Percentiles rank a stretch among this genome's conserved stretches.
Conservation (phyloP, 2,329 filamentous ascomycete species). For the Lecanoromycetidae sp. region DNA sequence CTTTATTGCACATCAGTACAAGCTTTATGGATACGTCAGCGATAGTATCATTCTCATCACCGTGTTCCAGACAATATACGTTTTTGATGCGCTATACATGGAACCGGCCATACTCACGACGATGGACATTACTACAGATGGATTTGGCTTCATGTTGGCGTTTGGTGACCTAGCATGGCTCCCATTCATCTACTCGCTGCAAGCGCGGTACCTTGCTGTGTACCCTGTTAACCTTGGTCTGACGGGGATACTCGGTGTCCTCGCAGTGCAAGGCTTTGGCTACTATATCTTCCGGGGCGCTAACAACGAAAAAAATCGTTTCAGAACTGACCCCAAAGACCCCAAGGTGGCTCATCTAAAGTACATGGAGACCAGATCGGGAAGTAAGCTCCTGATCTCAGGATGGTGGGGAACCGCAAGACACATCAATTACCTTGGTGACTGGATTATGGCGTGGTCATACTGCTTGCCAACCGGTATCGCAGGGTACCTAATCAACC, state of each 20-base stretch:
- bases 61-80: constrained; percentile 66
- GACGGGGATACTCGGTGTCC: constrained; percentile 50
- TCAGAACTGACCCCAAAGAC: constrained; percentile 76
- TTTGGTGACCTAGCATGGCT: constrained; percentile 92
- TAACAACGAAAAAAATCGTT: constrained; percentile 90
- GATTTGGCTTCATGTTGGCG: constrained; percentile 88
- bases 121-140: constrained; percentile 86
- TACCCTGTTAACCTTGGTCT: constrained; percentile 71
- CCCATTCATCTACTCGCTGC: constrained; percentile 75
- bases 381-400: constrained; percentile 66
- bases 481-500: constrained; percentile 63
- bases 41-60: constrained; percentile 77
- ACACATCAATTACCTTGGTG: constrained; percentile 92
- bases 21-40: constrained; percentile 67
- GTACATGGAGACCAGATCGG: constrained; percentile 73
- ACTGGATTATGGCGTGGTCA: constrained; percentile 89
- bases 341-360: constrained; percentile 66
- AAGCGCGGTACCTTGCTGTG: constrained; percentile 70
- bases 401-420: constrained; percentile 91
- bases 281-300: constrained; percentile 87
- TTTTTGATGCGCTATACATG: constrained; percentile 74
- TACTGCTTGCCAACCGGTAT: constrained; percentile 79
- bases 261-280: constrained; percentile 57
- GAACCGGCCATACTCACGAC: constrained; percentile 82
- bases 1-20: constrained; percentile 79